Evolutionary conservation across 148 eudicot species (phyloP).

Genomic region (Spergularia bocconei): DNA sequence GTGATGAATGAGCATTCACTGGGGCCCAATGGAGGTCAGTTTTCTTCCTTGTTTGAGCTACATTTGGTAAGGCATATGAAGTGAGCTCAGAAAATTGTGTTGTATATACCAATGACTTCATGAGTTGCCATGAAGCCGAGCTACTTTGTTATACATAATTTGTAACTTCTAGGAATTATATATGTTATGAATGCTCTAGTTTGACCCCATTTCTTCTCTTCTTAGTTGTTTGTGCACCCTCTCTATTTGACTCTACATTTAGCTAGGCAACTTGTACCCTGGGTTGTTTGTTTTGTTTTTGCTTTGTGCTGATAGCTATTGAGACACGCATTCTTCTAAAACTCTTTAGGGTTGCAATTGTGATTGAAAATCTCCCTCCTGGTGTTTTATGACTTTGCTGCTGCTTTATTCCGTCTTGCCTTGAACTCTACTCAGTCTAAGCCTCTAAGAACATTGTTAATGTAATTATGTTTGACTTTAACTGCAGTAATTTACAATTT

Average conservation of each 20-base stretch:
- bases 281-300: neutral
- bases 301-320: neutral
- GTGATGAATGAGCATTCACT: constrained; percentile 94
- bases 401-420: neutral
- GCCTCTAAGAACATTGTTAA: neutral
- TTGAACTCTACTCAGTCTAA: neutral
- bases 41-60: neutral
- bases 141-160: neutral
- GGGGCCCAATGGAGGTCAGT: constrained; percentile 97
- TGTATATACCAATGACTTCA: too few relatives aligned
- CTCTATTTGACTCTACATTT: neutral
- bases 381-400: neutral
- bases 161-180: neutral
- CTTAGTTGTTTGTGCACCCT: too few relatives aligned
- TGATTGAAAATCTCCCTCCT: constrained; percentile 2
- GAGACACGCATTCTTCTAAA: neutral
- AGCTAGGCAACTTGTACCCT: neutral
- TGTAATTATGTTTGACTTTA: neutral
- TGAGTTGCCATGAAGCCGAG: neutral
- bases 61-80: neutral
- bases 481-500: too few relatives aligned
- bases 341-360: neutral
- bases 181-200: neutral
- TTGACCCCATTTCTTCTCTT: too few relatives aligned
- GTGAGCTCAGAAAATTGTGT: neutral